These are phyloP conservation scores for Rhizopus sp. DNA, from an alignment of 371 early-diverging fungal genomes.

Conservation along the genomic window DNA sequence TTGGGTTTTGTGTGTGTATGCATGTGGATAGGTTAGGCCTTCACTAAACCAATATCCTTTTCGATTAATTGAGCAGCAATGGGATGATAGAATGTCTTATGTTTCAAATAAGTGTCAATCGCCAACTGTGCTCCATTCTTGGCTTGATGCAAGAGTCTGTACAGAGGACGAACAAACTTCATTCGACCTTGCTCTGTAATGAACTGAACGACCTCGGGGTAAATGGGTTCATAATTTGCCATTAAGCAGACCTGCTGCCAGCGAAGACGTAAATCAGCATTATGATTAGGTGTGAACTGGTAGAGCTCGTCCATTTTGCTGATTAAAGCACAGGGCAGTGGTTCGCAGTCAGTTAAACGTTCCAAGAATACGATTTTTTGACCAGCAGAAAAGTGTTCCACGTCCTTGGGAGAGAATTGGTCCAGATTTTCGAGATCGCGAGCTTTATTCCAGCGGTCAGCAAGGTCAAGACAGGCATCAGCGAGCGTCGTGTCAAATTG, in stretches of 20 bases:
- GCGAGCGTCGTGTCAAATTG: conserved; percentile 85
- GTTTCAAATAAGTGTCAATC: conserved; percentile 72
- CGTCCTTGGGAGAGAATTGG: conserved; percentile 61
- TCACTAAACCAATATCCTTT: conserved; percentile 65
- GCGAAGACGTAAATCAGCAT: conserved; percentile 86
- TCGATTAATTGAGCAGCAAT: conserved; percentile 84
- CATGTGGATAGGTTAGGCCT: not conserved
- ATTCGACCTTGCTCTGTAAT: conserved; percentile 90
- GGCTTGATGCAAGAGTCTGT: conserved; percentile 64
- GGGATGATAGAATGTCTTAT: conserved; percentile 92
- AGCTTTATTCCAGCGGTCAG: conserved; percentile 73
- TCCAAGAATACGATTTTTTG: conserved; percentile 90
- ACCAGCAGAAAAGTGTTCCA: conserved; percentile 68
- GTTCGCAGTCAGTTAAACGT: conserved; percentile 66
- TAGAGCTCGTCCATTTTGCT: conserved; percentile 77
- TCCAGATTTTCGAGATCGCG: conserved; percentile 43
- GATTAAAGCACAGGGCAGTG: conserved; percentile 67
- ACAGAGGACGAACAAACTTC: conserved; percentile 91
- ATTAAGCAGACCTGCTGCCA: conserved; percentile 87
- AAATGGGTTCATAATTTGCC: conserved; percentile 76
- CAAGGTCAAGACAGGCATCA: conserved; percentile 76
- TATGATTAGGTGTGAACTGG: conserved; percentile 66
- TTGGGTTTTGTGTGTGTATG: too few relatives aligned
- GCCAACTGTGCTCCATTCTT: conserved; percentile 78
- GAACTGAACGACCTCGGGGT: conserved; percentile 76